Evolutionary conservation across 2,329 filamentous ascomycete genomes (phyloP).

Genomic region (Chaetomiaceae sp.): DNA sequence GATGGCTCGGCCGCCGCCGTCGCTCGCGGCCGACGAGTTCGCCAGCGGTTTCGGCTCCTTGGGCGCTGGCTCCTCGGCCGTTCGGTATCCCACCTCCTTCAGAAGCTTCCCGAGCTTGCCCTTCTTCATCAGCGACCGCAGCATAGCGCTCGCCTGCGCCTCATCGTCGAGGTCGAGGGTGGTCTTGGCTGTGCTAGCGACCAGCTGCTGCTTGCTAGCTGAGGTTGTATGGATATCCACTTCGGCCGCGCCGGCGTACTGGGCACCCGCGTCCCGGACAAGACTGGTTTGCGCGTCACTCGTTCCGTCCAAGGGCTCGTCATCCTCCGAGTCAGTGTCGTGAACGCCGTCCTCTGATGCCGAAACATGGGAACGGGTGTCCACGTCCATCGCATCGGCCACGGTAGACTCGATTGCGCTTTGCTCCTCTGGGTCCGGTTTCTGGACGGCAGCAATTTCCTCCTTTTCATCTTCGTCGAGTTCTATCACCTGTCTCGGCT

Average conservation of each 20-base stretch:
- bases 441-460: background rate
- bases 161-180: slow-evolving; percentile 14
- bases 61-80: slow-evolving; percentile 10
- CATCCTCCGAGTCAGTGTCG: slow-evolving; percentile 5
- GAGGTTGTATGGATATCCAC: background rate
- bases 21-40: background rate
- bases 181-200: background rate
- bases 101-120: slow-evolving; percentile 31
- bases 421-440: background rate
- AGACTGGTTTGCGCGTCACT: background rate
- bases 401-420: background rate
- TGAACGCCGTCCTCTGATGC: slow-evolving; percentile 1
- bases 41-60: slow-evolving; percentile 12
- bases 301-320: background rate
- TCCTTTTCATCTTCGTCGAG: slow-evolving; percentile 1
- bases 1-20: background rate
- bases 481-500: background rate
- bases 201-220: background rate
- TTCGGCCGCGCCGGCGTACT: background rate
- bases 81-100: slow-evolving; percentile 22
- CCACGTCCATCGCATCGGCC: slow-evolving; percentile 9
- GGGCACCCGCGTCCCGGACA: slow-evolving; percentile 21
- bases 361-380: background rate
- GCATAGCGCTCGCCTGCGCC: slow-evolving; percentile 7
- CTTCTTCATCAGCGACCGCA: slow-evolving; percentile 18